phyloP scores from a whole-genome alignment of 1,284 basidiomycete genomes.

The Trametes pubescens region DNA sequence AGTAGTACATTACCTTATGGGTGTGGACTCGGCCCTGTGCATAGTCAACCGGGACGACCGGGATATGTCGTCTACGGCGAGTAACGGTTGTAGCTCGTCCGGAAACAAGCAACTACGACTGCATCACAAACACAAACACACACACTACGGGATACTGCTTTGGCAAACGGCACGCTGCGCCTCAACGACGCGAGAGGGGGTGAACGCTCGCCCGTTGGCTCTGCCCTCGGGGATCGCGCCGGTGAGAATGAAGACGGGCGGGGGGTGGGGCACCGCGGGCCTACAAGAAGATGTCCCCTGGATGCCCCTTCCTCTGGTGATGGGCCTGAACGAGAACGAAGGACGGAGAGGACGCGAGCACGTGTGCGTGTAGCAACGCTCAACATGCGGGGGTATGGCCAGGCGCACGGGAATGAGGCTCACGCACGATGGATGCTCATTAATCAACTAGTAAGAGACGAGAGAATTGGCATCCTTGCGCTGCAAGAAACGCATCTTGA shows the following conservation, averaged over 20 bases:
- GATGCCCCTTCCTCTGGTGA: too few species aligned
- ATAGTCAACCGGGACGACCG: neutral
- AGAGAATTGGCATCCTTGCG: neutral
- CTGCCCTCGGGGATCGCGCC: neutral
- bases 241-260: too few species aligned
- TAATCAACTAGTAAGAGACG: neutral
- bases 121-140: neutral
- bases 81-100: neutral
- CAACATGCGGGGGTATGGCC: neutral
- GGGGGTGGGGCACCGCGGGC: too few species aligned
- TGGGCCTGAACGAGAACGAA: too few species aligned
- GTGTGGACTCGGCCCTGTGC: neutral
- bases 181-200: neutral
- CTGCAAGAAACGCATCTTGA: neutral
- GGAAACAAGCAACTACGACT: neutral
- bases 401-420: neutral
- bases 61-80: neutral
- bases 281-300: too few species aligned
- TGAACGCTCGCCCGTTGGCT: neutral
- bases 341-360: neutral
- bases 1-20: neutral
- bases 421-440: neutral
- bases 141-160: neutral
- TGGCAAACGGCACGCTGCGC: neutral
- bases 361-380: neutral